A percentile compares a stretch with the other conserved stretches of the same genome.
Conservation (phyloP, 2,329 filamentous ascomycete genomes). For the Penicillium psychrosexuale region DNA sequence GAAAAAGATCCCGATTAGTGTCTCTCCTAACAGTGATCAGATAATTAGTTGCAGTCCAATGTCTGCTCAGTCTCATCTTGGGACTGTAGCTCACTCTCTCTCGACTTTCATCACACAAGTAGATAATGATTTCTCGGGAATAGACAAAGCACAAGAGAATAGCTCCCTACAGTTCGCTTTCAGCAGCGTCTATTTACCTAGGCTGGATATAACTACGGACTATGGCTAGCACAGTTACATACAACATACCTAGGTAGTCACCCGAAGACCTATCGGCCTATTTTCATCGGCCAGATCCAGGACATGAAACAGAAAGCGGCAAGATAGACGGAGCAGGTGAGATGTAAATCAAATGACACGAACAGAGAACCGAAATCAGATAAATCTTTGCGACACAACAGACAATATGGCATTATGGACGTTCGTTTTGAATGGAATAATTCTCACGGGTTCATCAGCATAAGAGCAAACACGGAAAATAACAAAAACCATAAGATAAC, state of each 20-base stretch:
- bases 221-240: conserved; percentile 5
- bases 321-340: neutral
- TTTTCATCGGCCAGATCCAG: neutral
- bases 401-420: neutral
- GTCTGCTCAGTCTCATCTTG: neutral
- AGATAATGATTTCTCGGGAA: neutral
- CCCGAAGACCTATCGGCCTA: neutral
- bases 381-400: neutral
- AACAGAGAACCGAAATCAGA: neutral
- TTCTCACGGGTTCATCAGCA: neutral
- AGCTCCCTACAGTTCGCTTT: neutral
- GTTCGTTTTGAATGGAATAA: neutral
- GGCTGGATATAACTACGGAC: neutral
- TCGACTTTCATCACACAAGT: neutral
- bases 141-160: neutral
- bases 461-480: conserved; percentile 1
- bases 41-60: neutral
- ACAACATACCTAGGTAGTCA: conserved; percentile 5
- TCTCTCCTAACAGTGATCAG: neutral
- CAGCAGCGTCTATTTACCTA: neutral
- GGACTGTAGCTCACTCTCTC: neutral
- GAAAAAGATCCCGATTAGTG: neutral
- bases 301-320: neutral
- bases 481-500: neutral
- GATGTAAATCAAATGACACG: neutral